A percentile compares a stretch with the other conserved stretches of the same genome.
These are phyloP conservation scores for Phaeotremella skinneri DNA, from an alignment of 768 basidiomycete genomes.

Conservation along the genomic window DNA sequence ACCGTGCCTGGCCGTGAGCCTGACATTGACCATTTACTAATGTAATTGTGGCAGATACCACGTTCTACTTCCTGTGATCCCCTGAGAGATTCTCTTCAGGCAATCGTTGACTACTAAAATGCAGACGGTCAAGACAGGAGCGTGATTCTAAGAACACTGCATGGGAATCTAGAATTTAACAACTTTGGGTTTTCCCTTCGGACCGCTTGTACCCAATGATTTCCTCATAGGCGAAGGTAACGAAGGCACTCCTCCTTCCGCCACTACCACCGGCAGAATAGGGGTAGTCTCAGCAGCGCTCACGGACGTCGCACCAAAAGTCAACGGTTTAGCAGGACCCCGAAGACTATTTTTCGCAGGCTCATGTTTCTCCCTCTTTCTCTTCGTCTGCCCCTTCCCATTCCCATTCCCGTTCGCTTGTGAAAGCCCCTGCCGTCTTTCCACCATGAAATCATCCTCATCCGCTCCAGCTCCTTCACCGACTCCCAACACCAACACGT, in stretches of 20 bases:
- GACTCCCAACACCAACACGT: constrained; percentile 52
- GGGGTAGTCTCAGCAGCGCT: too few relatives aligned
- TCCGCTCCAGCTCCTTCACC: constrained; percentile 70
- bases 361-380: constrained; percentile 29
- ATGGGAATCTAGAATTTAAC: constrained; percentile 14
- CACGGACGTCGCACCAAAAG: neutral
- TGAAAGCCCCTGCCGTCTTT: constrained; percentile 68
- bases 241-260: constrained; percentile 10
- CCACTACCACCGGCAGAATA: constrained; percentile 8
- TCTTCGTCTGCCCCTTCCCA: constrained; percentile 17
- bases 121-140: too few relatives aligned
- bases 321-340: constrained; percentile 8
- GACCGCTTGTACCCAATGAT: neutral
- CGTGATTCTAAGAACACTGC: too few relatives aligned
- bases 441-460: constrained; percentile 88
- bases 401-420: constrained; percentile 56
- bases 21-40: too few relatives aligned
- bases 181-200: constrained; percentile 22
- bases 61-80: too few relatives aligned
- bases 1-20: too few relatives aligned
- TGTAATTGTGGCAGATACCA: too few relatives aligned
- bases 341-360: constrained; percentile 27
- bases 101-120: too few relatives aligned
- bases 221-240: constrained; percentile 5
- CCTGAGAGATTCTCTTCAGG: too few relatives aligned